phyloP scores from a whole-genome alignment of 768 basidiomycete species.

The Lentinus brumalis region DNA sequence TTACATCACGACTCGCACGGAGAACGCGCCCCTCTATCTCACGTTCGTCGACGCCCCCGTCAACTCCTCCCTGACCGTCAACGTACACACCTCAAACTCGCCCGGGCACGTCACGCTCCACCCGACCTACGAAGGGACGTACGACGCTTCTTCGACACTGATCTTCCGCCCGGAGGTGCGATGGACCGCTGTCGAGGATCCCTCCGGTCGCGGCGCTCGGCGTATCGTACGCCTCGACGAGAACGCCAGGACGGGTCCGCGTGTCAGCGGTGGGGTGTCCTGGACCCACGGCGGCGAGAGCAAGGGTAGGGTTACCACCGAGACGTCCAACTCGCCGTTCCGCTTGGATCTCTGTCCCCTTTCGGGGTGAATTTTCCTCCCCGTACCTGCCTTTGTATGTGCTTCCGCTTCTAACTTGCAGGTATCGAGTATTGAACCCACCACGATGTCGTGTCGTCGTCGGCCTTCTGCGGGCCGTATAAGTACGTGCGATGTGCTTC shows the following conservation, averaged over 20 bases:
- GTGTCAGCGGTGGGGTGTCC: neutral
- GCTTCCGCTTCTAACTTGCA: too few species aligned
- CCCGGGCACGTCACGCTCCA: constrained; percentile 35
- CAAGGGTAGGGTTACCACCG: neutral
- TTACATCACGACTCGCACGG: constrained; percentile 32
- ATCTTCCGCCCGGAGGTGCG: constrained; percentile 6
- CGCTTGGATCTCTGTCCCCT: neutral
- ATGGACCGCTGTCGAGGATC: constrained; percentile 16
- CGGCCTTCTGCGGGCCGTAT: too few species aligned
- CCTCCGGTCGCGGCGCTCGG: constrained; percentile 17
- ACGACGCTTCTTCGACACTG: constrained; percentile 27
- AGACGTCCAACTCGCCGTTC: neutral
- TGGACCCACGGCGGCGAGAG: neutral
- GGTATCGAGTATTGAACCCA: too few species aligned
- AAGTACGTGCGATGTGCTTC: too few species aligned
- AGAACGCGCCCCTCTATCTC: constrained; percentile 36
- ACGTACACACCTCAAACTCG: constrained; percentile 37
- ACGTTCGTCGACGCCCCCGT: constrained; percentile 35
- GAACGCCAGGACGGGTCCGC: neutral
- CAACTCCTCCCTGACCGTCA: constrained; percentile 34
- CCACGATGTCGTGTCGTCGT: too few species aligned
- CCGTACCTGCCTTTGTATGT: too few species aligned
- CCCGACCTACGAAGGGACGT: constrained; percentile 41
- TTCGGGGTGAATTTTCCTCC: too few species aligned
- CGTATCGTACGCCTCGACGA: neutral